These are phyloP conservation scores for Lentinula sp. DNA, from an alignment of 768 basidiomycete species.

Conservation along the genomic window DNA sequence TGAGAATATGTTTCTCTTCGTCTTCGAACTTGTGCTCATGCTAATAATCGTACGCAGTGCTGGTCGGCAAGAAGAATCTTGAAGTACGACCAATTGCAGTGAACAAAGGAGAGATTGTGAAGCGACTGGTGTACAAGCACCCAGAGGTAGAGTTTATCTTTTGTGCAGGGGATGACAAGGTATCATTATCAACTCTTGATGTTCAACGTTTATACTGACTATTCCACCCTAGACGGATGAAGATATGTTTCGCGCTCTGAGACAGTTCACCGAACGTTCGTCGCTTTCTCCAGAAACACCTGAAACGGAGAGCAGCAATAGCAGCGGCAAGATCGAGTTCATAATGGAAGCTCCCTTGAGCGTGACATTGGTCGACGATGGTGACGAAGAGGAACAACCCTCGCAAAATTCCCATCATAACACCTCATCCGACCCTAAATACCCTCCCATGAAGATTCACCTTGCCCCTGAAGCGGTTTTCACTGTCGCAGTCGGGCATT, in stretches of 20 bases:
- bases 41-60: conserved; percentile 41
- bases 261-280: conserved; percentile 40
- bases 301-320: neutral
- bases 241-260: conserved; percentile 96
- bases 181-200: conserved; percentile 17
- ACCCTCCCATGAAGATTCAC: conserved; percentile 49
- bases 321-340: conserved; percentile 8
- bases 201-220: conserved; percentile 1
- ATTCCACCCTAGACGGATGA: conserved; percentile 71
- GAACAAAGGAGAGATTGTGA: conserved; percentile 99
- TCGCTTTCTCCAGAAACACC: conserved; percentile 8
- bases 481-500: conserved; percentile 90
- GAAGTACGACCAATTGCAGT: conserved; percentile 94
- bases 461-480: conserved; percentile 71
- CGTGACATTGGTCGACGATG: conserved; percentile 42
- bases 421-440: neutral
- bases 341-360: conserved; percentile 55
- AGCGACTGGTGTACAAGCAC: conserved; percentile 87
- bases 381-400: conserved; percentile 11
- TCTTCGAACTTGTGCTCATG: neutral
- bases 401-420: neutral
- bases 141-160: conserved; percentile 94
- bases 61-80: conserved; percentile 97
- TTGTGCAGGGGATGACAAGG: conserved; percentile 98
- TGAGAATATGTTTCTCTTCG: neutral